These are phyloP conservation scores for Penicillium simplicissimum DNA, from an alignment of 495 filamentous ascomycete genomes.

Conservation along the genomic window DNA sequence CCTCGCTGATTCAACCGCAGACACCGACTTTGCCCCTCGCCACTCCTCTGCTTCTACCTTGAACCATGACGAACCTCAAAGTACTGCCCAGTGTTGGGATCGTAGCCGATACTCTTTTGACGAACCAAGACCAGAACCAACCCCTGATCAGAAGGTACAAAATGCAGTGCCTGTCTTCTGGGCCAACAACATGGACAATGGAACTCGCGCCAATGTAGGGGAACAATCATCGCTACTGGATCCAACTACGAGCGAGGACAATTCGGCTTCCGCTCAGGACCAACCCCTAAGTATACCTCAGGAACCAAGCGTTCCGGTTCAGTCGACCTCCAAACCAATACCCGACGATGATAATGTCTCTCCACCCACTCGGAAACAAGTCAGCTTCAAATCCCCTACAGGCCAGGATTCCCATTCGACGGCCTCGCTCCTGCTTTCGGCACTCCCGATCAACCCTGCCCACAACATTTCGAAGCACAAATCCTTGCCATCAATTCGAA, in stretches of 20 bases:
- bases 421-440: slow-evolving; percentile 19
- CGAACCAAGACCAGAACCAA: neutral
- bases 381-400: slow-evolving; percentile 2
- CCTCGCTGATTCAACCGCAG: slow-evolving; percentile 25
- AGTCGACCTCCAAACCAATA: neutral
- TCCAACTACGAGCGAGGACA: neutral
- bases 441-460: slow-evolving; percentile 27
- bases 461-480: slow-evolving; percentile 6
- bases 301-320: neutral
- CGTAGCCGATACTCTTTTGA: neutral
- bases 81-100: slow-evolving; percentile 5
- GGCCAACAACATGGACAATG: slow-evolving; percentile 6
- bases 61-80: slow-evolving; percentile 25
- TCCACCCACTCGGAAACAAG: neutral
- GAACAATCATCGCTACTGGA: neutral
- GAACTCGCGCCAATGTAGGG: neutral
- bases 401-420: neutral
- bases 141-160: neutral
- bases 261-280: neutral
- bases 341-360: neutral
- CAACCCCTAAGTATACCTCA: neutral
- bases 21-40: slow-evolving; percentile 20
- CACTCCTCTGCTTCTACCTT: slow-evolving; percentile 31
- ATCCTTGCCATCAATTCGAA: neutral
- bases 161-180: slow-evolving; percentile 11